Conservation (phyloP, 2,329 filamentous ascomycete species). For the Aspergillus novofumigatus region DNA sequence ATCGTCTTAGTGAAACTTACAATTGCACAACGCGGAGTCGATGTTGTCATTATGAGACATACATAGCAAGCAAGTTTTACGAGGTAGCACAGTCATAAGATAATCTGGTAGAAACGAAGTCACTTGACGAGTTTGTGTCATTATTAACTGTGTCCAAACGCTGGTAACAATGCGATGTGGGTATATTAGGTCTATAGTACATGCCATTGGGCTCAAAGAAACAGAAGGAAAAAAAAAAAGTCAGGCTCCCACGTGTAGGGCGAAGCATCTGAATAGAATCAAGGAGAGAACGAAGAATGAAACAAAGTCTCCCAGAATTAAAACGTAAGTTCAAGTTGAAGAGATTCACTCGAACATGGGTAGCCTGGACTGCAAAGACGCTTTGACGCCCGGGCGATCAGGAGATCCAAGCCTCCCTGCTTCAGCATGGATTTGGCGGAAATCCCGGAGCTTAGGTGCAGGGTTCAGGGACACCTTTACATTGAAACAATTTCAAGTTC, state of each 20-base stretch:
- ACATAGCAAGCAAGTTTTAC: neutral
- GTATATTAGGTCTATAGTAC: constrained; percentile 40
- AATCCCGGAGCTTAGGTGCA: neutral
- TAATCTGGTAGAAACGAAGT: neutral
- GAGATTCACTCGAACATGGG: neutral
- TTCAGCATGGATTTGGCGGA: neutral
- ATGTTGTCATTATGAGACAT: constrained; percentile 6
- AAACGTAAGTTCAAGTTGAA: neutral
- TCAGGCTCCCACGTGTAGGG: neutral
- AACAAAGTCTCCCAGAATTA: neutral
- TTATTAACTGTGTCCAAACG: constrained; percentile 9
- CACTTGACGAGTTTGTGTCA: neutral
- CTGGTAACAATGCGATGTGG: constrained; percentile 20
- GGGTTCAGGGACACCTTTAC: neutral
- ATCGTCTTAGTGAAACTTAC: neutral
- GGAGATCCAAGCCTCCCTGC: constrained; percentile 1
- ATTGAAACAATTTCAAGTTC: neutral
- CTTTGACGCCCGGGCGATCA: constrained; percentile 9
- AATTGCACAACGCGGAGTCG: neutral
- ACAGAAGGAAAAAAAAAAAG: constrained; percentile 7
- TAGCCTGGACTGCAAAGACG: neutral
- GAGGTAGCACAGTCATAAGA: neutral
- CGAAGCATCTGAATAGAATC: constrained; percentile 7
- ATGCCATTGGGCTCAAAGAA: constrained; percentile 23
- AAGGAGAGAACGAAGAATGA: constrained; percentile 15